Conservation (phyloP, 2,329 filamentous ascomycete species). For the Mycosphaerella sp. region DNA sequence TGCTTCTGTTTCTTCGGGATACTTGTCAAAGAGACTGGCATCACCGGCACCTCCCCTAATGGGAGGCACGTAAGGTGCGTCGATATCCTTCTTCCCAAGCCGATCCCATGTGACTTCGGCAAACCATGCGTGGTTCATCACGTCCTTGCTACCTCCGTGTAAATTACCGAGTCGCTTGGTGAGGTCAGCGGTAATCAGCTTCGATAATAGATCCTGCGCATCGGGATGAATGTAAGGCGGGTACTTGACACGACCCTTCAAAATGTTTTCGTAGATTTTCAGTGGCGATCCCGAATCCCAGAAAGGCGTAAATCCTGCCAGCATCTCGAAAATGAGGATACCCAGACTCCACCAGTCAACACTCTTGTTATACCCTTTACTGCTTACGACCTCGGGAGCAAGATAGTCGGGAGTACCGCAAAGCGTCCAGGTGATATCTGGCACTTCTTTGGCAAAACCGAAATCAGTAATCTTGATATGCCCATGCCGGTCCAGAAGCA, state of each 20-base stretch:
- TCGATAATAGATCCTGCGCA: slow-evolving; percentile 84
- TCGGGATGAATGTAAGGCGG: slow-evolving; percentile 92
- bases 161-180: slow-evolving; percentile 94
- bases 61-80: slow-evolving; percentile 94
- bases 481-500: slow-evolving; percentile 77
- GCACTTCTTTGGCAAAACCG: slow-evolving; percentile 95
- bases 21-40: slow-evolving; percentile 95
- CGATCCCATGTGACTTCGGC: slow-evolving; percentile 97
- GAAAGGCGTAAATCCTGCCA: slow-evolving; percentile 97
- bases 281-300: slow-evolving; percentile 97
- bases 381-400: slow-evolving; percentile 95
- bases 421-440: slow-evolving; percentile 98
- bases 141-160: slow-evolving; percentile 81
- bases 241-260: slow-evolving; percentile 93
- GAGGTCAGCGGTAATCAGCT: slow-evolving; percentile 88
- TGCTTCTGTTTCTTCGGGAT: slow-evolving; percentile 91
- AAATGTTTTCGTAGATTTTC: slow-evolving; percentile 99
- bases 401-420: slow-evolving; percentile 97
- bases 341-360: slow-evolving; percentile 99
- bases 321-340: slow-evolving; percentile 98
- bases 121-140: slow-evolving; percentile 96
- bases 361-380: slow-evolving; percentile 99
- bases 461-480: slow-evolving; percentile 93
- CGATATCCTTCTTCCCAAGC: slow-evolving; percentile 89
- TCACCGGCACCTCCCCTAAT: slow-evolving; percentile 91